phyloP scores from a whole-genome alignment of 495 filamentous ascomycete genomes.

The Extremus antarcticus region DNA sequence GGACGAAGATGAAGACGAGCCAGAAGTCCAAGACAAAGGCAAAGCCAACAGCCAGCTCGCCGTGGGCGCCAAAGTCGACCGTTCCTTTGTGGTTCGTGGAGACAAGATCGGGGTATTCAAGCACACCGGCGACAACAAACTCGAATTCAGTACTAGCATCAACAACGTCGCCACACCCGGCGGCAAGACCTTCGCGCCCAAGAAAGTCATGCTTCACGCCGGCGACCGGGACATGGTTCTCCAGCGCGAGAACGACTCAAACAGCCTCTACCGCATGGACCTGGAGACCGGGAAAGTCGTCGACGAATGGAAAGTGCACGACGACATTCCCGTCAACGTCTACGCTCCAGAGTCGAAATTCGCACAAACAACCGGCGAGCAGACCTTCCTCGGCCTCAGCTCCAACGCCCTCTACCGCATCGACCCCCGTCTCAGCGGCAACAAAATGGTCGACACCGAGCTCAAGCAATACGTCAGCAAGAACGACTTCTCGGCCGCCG shows the following conservation, averaged over 20 bases:
- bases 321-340: constrained; percentile 82
- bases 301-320: constrained; percentile 98
- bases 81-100: constrained; percentile 91
- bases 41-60: constrained; percentile 90
- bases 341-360: constrained; percentile 97
- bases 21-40: constrained; percentile 51
- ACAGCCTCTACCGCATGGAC: constrained; percentile 96
- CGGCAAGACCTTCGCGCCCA: constrained; percentile 82
- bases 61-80: constrained; percentile 96
- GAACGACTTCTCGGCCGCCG: constrained; percentile 88
- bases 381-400: constrained; percentile 87
- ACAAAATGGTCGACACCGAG: constrained; percentile 84
- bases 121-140: constrained; percentile 80
- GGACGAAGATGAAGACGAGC: constrained; percentile 86
- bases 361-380: constrained; percentile 89
- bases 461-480: constrained; percentile 93
- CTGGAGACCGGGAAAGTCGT: constrained; percentile 97
- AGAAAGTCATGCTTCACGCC: constrained; percentile 95
- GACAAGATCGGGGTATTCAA: constrained; percentile 99
- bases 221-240: constrained; percentile 89
- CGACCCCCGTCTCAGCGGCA: constrained; percentile 80
- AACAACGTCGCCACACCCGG: constrained; percentile 86
- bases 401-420: constrained; percentile 87
- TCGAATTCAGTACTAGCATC: constrained; percentile 96
- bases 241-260: constrained; percentile 73